Base-by-base conservation (phyloP, 2,329 filamentous ascomycete species). In the Pestalotiopsis sp. region DNA sequence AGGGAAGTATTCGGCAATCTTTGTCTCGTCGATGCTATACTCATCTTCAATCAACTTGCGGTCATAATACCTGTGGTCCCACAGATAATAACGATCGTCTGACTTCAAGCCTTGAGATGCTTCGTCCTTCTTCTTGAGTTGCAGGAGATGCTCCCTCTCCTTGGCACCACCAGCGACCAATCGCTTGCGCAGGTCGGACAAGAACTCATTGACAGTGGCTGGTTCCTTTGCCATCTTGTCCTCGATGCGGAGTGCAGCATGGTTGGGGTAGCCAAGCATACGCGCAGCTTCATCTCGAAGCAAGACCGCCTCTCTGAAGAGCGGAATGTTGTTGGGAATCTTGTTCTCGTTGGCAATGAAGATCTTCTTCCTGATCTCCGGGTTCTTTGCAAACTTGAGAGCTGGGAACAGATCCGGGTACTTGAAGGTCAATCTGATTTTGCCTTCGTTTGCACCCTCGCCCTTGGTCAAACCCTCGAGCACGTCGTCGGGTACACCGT, bases 141-240 rank as follows among this genome's bases (percentile, higher is more conserved):
- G 86, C 70, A 91, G 85, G n/a, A 97, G 83, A 74, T 91, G 89
- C 59, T 87, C 83, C 57, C 90, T 88, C 80, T 96, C 93, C 78
- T 91, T 90, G 68, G 85, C 81, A 27, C 92, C 93, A 31, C 93
- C 93, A 0, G 90, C 87, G 0, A 87, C 84, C 38, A 96, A 84
- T 65, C 91, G 89, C 31, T 81, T 83, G 68, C 90, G 88, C 69
- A 96, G 83, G 76, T 95, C 92, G 4, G 84, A 86, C 7, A 96
- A 82, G 79, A 96, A 95, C 65, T 89, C 86, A 71, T 91, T 87
- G 12, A 96, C 93, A 0, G 88, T 92, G 75, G 89, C 86, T 1
- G 92, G 87, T 1, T 86, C 90, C 84, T 95, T 94, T 61, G 93
- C 92, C 93, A 96, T 96, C 86, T 94, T 95, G 75, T 93, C 90